Base-by-base conservation (phyloP, 2,329 filamentous ascomycete species). In the Sporothrix pseudoabietina region DNA sequence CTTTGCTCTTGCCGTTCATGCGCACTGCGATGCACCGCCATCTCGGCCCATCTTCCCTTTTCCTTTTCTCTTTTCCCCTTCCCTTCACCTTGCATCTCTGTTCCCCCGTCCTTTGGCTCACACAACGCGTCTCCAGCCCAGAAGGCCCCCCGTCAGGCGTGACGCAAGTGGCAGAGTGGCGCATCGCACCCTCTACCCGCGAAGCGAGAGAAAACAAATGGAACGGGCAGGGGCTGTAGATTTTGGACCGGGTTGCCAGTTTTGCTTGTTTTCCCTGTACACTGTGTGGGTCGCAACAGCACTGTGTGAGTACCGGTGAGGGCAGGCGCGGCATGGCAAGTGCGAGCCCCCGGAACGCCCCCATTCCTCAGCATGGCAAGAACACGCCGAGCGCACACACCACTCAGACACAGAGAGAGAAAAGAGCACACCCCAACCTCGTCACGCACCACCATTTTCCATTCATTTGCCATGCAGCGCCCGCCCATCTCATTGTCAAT, bases 231-330 rank as follows among this genome's bases (percentile, higher is more conserved):
- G 61, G 22, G n/a, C 68, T 57, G 68, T 44, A 44, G 49, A 30
- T 30, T 70, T 57, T 69, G 26, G 61, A 66, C 59, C 4, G 39
- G 39, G 44, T 52, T 55, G 39, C 12, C 22, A 30, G 30, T 66
- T 30, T 5, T 7, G 44, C 44, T 49, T 19, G 22, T 22, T 30
- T 47, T 22, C 7, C 12, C 35, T 47, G 16, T 68, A 52, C 47
- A 68, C 65, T 68, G 65, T 68, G 65, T 68, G 26, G 44, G 44
- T n/a, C 63, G 6, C 3, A 35, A 19, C 8, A 32, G 55, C 70
- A 71, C 57, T 54, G 70, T 71, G 32, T 41, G 44, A 71, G 47
- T 63, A 71, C 57, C n/a, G 26, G 69, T 61, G 69, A 47, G 69
- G 54, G 39, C n/a, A 65, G 41, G 65, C 47, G 39, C 54, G 55